Base-by-base conservation (phyloP, 2,329 filamentous ascomycete species). In the Malbranchea cinnamomea region DNA sequence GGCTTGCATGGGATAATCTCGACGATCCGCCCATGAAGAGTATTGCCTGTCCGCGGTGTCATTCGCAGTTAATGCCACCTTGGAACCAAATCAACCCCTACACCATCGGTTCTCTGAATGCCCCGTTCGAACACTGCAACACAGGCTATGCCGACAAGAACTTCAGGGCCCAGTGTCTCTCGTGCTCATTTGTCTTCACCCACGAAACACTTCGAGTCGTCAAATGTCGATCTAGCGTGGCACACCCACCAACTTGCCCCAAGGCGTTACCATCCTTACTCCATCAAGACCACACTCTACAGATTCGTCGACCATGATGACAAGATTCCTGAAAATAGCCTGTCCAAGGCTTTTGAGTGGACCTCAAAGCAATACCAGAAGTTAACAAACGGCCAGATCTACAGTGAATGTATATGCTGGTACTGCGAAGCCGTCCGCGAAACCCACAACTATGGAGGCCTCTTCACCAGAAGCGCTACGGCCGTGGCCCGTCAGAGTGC, bases 291-390 rank as follows among this genome's bases (percentile, higher is more conserved):
- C 13, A 65, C 63, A 4, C 45, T 44, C 0, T 36, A 35, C 2
- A 69, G 65, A 28, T 81, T 83, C 45, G 67, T 87, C 41, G 74
- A 85, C 46, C 82, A 91, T 45, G 77, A 89, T 49, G 83, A 91
- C 59, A 87, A 87, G 53, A 72, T 91, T 13, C 71, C 75, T 28
- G 76, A 84, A 43, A 58, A 57, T 9, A 65, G 62, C 28, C 64
- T 91, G 5, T 68, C 68, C 25, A 58, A 61, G 1, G 61, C 65
- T 4, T 89, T 89, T 44, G 71, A 74, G 46, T 80, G 71, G 68
- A 91, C 82, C 0, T 71, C 66, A 44, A 75, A 74, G 41, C 56
- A 52, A 1, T 91, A 87, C 48, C 69, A 80, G 41, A 68, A 70
- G 16, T 51, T 57, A 9, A 84, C 68, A 40, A 54, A 59, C 42